Conservation (phyloP, 1,284 basidiomycete species). For the Ustilago vetiveriae region DNA sequence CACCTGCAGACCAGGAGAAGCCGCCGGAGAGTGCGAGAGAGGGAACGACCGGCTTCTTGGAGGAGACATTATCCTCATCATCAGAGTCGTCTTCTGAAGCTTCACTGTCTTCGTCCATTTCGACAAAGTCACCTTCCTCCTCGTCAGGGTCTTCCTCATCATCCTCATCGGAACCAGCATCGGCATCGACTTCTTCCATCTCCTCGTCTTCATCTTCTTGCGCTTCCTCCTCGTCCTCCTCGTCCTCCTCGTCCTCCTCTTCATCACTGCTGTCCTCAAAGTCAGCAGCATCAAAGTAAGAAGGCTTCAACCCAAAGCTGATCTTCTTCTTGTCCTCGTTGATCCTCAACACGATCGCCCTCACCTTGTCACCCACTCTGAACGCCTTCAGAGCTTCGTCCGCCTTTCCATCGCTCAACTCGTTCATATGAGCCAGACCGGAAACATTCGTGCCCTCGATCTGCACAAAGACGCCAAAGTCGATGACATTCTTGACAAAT, state of each 20-base stretch:
- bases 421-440: slow-evolving; percentile 87
- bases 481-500: slow-evolving; percentile 73
- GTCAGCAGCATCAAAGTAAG: slow-evolving; percentile 74
- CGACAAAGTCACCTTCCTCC: slow-evolving; percentile 36
- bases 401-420: slow-evolving; percentile 40
- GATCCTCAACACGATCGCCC: slow-evolving; percentile 79
- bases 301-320: slow-evolving; percentile 88
- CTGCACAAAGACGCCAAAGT: slow-evolving; percentile 90
- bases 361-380: slow-evolving; percentile 85
- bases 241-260: slow-evolving; percentile 69
- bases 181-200: slow-evolving; percentile 48
- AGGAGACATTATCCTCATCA: too few species aligned
- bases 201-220: slow-evolving; percentile 50
- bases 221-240: slow-evolving; percentile 51
- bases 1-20: slow-evolving; percentile 71
- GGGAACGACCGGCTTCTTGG: slow-evolving; percentile 44
- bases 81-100: slow-evolving; percentile 23
- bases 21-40: slow-evolving; percentile 69
- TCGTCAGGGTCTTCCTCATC: slow-evolving; percentile 44
- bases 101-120: slow-evolving; percentile 59
- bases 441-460: slow-evolving; percentile 83
- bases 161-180: slow-evolving; percentile 48
- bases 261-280: slow-evolving; percentile 63
- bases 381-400: slow-evolving; percentile 81
- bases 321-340: slow-evolving; percentile 81